Conservation (phyloP, 176 grass and related monocot species). For the Stipa capillata region DNA sequence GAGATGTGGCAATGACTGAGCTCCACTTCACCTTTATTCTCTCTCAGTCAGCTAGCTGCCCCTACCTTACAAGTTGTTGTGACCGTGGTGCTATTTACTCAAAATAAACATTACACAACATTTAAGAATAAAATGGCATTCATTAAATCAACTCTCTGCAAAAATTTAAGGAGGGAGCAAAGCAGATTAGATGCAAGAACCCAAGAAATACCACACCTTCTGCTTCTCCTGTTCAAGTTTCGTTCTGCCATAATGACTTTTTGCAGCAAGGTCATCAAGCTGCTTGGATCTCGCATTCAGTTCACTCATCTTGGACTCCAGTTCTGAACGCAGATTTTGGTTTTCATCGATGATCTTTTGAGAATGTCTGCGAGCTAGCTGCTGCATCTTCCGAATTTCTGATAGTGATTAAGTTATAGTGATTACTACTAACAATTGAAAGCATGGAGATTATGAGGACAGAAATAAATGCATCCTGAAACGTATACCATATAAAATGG, state of each 20-base stretch:
- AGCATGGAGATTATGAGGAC: background rate
- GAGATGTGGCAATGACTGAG: no score
- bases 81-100: no score
- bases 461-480: background rate
- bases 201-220: constrained; percentile 31
- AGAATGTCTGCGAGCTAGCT: constrained; percentile 64
- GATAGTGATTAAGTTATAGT: constrained; percentile 3
- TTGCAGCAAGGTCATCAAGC: constrained; percentile 37
- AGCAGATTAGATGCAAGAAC: background rate
- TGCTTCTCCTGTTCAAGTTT: constrained; percentile 37
- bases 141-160: background rate
- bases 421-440: background rate
- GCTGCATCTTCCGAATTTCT: constrained; percentile 91
- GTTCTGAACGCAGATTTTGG: constrained; percentile 52
- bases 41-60: no score
- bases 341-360: constrained; percentile 68
- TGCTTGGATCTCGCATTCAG: constrained; percentile 31
- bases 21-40: no score
- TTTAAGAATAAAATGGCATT: background rate
- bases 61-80: no score
- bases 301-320: constrained; percentile 35
- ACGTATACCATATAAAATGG: background rate
- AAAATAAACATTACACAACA: background rate
- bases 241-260: constrained; percentile 33
- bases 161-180: background rate